Percentiles rank a stretch among this genome's conserved stretches.
These are phyloP conservation scores for Piper longum DNA, from an alignment of 164 flowering plant species.

Conservation along the genomic window DNA sequence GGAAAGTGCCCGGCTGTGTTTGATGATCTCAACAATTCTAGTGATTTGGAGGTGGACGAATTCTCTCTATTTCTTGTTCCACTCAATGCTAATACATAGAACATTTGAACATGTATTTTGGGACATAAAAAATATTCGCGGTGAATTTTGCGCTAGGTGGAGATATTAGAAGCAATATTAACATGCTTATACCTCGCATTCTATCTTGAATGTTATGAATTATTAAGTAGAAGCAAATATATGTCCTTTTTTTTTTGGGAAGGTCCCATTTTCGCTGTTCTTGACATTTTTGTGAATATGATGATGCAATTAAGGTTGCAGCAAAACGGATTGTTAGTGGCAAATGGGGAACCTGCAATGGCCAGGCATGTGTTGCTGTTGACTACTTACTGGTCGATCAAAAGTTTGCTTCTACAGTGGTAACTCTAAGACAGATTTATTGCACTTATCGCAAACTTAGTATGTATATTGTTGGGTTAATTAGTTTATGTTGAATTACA, in stretches of 20 bases:
- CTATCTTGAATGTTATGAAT: too few species aligned
- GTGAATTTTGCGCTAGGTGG: too few species aligned
- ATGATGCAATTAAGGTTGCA: constrained; percentile 26
- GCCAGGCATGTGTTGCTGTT: constrained; percentile 58
- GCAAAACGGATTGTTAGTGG: constrained; percentile 39
- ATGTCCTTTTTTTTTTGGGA: neutral
- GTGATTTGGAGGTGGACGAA: constrained; percentile 32
- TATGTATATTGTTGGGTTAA: neutral
- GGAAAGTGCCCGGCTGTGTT: constrained; percentile 78
- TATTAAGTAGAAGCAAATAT: too few species aligned
- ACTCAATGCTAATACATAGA: too few species aligned
- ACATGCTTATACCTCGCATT: too few species aligned
- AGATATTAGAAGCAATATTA: too few species aligned
- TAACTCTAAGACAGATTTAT: constrained; percentile 9
- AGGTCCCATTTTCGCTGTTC: neutral
- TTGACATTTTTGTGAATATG: neutral
- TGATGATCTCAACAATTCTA: constrained; percentile 28
- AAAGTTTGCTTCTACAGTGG: constrained; percentile 32
- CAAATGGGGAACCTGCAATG: constrained; percentile 54
- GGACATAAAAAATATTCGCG: neutral
- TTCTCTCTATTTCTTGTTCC: too few species aligned
- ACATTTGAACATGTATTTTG: too few species aligned
- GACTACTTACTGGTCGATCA: constrained; percentile 62
- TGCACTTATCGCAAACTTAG: neutral
- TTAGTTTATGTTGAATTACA: too few species aligned